Percentiles rank a stretch among this genome's conserved stretches.
These are phyloP conservation scores for Xylaria acuta DNA, from an alignment of 495 filamentous ascomycete genomes.

Conservation along the genomic window DNA sequence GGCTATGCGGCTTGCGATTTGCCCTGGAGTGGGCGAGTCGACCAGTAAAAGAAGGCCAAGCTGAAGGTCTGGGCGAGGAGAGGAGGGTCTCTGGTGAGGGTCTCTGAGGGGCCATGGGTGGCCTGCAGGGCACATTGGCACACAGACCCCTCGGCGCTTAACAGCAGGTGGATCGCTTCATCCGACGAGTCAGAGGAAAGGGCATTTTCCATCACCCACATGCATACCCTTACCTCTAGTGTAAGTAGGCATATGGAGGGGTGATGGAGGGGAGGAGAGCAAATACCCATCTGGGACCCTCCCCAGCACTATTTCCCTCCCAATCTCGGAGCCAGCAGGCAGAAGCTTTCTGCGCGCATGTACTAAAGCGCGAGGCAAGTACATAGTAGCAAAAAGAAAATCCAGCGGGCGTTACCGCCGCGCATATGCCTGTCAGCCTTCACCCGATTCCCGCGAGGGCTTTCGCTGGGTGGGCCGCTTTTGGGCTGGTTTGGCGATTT, in stretches of 20 bases:
- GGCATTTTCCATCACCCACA: conserved; percentile 7
- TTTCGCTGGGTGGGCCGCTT: not conserved
- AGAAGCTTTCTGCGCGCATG: not conserved
- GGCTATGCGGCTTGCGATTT: conserved; percentile 35
- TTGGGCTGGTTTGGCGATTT: conserved; percentile 4
- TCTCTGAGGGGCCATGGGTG: conserved; percentile 27
- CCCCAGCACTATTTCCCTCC: not conserved
- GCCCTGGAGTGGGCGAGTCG: not conserved
- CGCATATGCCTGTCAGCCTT: not conserved
- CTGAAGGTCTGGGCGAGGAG: conserved; percentile 26
- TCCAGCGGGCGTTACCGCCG: not conserved
- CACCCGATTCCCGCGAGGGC: conserved; percentile 11
- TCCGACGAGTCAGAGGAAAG: conserved; percentile 22
- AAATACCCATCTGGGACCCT: not conserved
- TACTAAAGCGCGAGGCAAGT: not conserved
- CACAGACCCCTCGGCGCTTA: conserved; percentile 28
- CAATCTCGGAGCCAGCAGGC: not conserved
- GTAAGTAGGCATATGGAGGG: not conserved
- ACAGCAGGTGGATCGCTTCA: conserved; percentile 19
- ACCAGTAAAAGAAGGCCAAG: conserved; percentile 15
- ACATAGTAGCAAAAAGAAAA: conserved; percentile 14
- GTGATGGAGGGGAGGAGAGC: conserved; percentile 18
- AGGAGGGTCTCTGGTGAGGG: conserved; percentile 15
- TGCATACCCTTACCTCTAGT: conserved; percentile 4
- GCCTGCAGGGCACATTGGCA: conserved; percentile 18